Conservation (phyloP, 345 rosid species). For the Eucalyptus paniculata region DNA sequence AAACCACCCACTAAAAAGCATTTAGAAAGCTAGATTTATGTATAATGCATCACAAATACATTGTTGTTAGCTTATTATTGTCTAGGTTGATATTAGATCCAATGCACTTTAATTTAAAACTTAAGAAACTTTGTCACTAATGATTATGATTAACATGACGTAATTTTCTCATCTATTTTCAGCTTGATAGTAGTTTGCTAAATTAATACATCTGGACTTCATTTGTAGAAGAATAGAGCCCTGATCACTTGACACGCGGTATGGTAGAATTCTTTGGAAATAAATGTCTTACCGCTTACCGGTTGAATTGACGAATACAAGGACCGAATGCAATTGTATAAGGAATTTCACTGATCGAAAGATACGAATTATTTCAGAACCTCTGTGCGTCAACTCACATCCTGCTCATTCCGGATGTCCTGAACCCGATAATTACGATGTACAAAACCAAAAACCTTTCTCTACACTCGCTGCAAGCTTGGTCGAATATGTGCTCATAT, state of each 20-base stretch:
- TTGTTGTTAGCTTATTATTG: neutral
- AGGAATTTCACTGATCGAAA: neutral
- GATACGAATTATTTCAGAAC: neutral
- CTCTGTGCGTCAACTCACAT: neutral
- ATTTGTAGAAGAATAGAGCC: neutral
- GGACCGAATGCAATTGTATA: neutral
- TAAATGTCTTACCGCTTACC: neutral
- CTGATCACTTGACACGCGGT: neutral
- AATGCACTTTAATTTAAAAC: neutral
- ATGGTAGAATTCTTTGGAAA: neutral
- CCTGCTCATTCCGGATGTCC: neutral
- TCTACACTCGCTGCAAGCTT: neutral
- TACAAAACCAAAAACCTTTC: neutral
- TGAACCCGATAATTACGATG: neutral
- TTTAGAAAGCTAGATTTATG: neutral
- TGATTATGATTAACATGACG: neutral
- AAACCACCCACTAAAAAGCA: neutral
- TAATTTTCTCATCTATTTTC: neutral
- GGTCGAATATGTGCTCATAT: neutral
- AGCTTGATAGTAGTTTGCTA: neutral
- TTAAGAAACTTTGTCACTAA: neutral
- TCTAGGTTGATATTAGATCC: neutral
- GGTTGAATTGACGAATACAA: neutral
- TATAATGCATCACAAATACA: neutral
- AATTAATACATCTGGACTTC: neutral